These are phyloP conservation scores for Suhomyces sp. DNA, from an alignment of 805 yeast genomes.

Conservation along the genomic window DNA sequence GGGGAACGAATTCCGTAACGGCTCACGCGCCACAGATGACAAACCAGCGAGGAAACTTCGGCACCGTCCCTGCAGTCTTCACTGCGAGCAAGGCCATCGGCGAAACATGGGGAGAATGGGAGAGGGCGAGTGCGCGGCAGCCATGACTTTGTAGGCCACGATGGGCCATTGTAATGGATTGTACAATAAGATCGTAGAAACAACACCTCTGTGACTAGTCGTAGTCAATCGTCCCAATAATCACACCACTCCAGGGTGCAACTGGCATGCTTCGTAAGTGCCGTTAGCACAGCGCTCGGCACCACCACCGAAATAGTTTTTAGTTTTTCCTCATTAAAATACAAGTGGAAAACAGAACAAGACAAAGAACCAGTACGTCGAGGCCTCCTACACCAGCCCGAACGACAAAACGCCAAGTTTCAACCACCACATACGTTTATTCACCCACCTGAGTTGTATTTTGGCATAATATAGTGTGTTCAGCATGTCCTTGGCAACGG, in stretches of 20 bases:
- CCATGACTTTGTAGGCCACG: too few relatives aligned
- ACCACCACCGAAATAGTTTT: neutral
- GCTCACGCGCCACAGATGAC: neutral
- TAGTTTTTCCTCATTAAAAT: neutral
- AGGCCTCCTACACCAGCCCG: neutral
- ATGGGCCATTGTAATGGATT: too few relatives aligned
- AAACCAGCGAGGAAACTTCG: neutral
- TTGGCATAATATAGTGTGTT: neutral
- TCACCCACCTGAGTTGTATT: neutral
- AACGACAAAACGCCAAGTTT: neutral
- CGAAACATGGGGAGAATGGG: neutral
- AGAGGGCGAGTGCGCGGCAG: too few relatives aligned
- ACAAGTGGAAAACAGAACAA: neutral
- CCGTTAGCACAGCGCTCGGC: neutral
- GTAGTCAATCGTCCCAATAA: too few relatives aligned
- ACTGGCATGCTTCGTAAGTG: neutral
- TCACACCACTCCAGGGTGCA: too few relatives aligned
- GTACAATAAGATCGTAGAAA: too few relatives aligned
- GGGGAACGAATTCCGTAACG: neutral
- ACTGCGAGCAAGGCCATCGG: neutral
- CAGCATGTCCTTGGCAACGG: conserved; percentile 2
- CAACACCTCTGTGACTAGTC: too few relatives aligned
- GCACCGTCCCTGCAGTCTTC: neutral
- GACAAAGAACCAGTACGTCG: neutral
- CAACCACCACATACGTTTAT: neutral